Evolutionary conservation across 2,329 filamentous ascomycete genomes (phyloP), one percentile per base, ranked within the genome.

Genomic region (Diaporthe eres): DNA sequence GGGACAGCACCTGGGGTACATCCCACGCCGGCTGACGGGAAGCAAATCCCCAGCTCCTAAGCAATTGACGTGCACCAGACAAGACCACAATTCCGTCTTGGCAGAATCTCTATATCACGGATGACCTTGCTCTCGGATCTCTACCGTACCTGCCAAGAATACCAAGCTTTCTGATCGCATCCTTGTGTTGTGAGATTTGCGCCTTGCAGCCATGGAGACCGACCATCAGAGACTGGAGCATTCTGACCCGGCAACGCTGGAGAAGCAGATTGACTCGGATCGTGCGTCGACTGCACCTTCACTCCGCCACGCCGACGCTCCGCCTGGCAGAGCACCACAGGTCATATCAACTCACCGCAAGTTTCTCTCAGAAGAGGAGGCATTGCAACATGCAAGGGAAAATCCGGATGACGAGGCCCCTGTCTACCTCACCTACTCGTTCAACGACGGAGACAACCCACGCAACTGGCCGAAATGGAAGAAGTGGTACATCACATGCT

Each of bases 401-500:
- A 42, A 39, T 6, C 74, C 74, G 3, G n/a, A 72, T 22, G 57
- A 72, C 25, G 39, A 72, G 22, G 22, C 37, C n/a, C 58, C 67
- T 13, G 44, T 72, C 67, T 72, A 65, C n/a, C 57, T 75, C 15
- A 19, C 25, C 13, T 75, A 75, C 44, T 65, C 74, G 3, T 34
- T 37, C 37, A 12, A 37, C 17, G 67, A 75, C 67, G 31, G n/a
- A 13, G 74, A 75, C 49, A 75, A 75, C 17, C 74, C 74, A 4
- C 49, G 74, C 5, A 72, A 75, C 55, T 75, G 74, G 74, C 37
- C 55, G 9, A 44, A 19, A 31, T 61, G 44, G 55, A 75, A 58
- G 39, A 75, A 71, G 8, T 75, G 74, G 74, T 72, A 72, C 37
- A 71, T 75, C 39, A 75, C 74, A 44, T 75, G 67, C 39, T 71